Percentiles rank a stretch among this genome's conserved stretches.
These are phyloP conservation scores for Apophysomyces variabilis DNA, from an alignment of 371 early-diverging fungal genomes.

Conservation along the genomic window DNA sequence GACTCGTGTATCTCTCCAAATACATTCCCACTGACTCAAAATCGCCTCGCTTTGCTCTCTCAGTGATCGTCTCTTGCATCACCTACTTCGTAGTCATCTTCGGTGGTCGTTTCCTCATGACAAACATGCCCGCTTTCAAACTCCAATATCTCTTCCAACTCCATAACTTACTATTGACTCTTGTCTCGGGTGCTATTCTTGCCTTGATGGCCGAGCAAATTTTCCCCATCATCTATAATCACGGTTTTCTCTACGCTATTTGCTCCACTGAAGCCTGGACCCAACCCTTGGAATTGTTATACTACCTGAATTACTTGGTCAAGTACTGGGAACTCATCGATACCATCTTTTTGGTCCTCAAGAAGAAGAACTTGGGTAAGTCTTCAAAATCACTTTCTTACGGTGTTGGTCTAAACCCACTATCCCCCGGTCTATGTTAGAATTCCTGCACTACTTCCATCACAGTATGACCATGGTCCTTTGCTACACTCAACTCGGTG, in stretches of 20 bases:
- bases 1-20: no score
- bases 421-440: conserved; percentile 30
- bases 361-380: conserved; percentile 43
- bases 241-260: conserved; percentile 72
- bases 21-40: no score
- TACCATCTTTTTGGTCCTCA: conserved; percentile 38
- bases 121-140: conserved; percentile 59
- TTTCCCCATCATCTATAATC: conserved; percentile 59
- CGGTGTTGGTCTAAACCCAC: not conserved
- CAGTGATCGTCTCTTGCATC: conserved; percentile 54
- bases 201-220: conserved; percentile 73
- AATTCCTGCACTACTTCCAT: conserved; percentile 91
- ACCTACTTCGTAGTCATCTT: conserved; percentile 74
- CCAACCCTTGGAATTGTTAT: conserved; percentile 73
- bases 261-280: conserved; percentile 72
- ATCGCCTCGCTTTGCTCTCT: not conserved
- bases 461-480: conserved; percentile 91
- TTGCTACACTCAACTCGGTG: conserved; percentile 83
- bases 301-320: conserved; percentile 84
- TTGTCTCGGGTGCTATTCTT: conserved; percentile 66
- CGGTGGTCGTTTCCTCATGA: conserved; percentile 72
- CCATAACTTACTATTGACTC: conserved; percentile 77
- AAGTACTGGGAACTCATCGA: conserved; percentile 81
- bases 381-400: not conserved
- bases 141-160: conserved; percentile 68